Conservation (phyloP, 441 rosid genomes). For the Capsella rubella region DNA sequence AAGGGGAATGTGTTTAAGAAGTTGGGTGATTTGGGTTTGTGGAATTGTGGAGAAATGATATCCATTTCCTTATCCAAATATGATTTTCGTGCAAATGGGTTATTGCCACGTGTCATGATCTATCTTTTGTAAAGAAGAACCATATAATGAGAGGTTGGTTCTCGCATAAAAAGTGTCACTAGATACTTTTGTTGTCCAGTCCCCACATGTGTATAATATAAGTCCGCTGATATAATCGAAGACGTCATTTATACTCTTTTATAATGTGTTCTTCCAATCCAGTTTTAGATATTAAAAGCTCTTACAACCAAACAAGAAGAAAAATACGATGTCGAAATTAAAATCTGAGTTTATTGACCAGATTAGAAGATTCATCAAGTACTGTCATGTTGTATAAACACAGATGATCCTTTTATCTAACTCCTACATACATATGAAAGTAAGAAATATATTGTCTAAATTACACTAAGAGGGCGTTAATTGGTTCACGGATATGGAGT, state of each 20-base stretch:
- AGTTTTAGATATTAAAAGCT: too few species aligned
- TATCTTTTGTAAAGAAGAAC: constrained; percentile 45
- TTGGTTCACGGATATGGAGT: too few species aligned
- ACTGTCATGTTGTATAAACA: too few species aligned
- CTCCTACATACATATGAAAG: too few species aligned
- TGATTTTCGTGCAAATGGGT: constrained; percentile 48
- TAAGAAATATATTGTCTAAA: too few species aligned
- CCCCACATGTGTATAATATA: background rate
- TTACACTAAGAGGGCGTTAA: too few species aligned
- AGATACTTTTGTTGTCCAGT: background rate
- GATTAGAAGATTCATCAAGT: too few species aligned
- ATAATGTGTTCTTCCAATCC: too few species aligned
- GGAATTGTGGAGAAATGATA: constrained; percentile 40
- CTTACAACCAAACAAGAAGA: too few species aligned
- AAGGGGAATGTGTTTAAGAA: constrained; percentile 10
- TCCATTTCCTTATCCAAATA: constrained; percentile 66
- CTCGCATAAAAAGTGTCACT: background rate
- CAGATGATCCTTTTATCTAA: too few species aligned
- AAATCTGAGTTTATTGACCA: too few species aligned
- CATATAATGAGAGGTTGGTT: background rate
- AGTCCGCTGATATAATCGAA: background rate
- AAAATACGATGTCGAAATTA: too few species aligned
- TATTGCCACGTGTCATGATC: constrained; percentile 57
- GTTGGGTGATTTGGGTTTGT: constrained; percentile 25
- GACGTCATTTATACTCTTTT: background rate